Conservation (phyloP, 176 grass and related monocot genomes). For the Paspalum vaginatum region DNA sequence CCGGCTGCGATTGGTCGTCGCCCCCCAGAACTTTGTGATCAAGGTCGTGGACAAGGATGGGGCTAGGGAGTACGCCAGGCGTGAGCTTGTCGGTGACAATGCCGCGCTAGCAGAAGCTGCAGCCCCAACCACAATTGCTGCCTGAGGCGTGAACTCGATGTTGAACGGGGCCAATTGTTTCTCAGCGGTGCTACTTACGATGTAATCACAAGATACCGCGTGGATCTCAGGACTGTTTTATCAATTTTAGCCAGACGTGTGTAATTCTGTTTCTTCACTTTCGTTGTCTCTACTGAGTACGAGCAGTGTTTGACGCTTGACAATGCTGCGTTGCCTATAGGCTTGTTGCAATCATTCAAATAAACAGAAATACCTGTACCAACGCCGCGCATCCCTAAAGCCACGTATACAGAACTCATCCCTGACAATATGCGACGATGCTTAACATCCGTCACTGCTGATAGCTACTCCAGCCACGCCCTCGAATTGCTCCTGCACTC, state of each 20-base stretch:
- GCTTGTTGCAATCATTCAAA: neutral
- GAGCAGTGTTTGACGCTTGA: neutral
- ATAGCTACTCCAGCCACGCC: no score
- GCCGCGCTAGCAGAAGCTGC: constrained; percentile 26
- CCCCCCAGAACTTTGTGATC: constrained; percentile 82
- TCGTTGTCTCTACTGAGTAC: neutral
- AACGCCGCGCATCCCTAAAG: no score
- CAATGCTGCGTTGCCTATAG: neutral
- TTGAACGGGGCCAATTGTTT: constrained; percentile 32
- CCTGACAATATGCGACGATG: no score
- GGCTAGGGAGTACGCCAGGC: constrained; percentile 21
- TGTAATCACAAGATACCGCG: constrained; percentile 42
- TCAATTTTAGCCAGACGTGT: constrained; percentile 27
- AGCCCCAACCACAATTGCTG: neutral
- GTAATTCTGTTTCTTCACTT: constrained; percentile 16
- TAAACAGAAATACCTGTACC: neutral
- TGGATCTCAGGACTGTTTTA: constrained; percentile 23
- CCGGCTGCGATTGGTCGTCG: constrained; percentile 72
- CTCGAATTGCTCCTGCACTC: no score
- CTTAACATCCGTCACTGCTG: no score
- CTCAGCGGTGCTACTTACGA: constrained; percentile 21
- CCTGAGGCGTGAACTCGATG: constrained; percentile 7
- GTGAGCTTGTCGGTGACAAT: constrained; percentile 21
- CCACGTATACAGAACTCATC: no score
- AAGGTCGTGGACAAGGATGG: constrained; percentile 69